Base-by-base conservation (phyloP, 768 basidiomycete genomes). In the Clavulina sp. region DNA sequence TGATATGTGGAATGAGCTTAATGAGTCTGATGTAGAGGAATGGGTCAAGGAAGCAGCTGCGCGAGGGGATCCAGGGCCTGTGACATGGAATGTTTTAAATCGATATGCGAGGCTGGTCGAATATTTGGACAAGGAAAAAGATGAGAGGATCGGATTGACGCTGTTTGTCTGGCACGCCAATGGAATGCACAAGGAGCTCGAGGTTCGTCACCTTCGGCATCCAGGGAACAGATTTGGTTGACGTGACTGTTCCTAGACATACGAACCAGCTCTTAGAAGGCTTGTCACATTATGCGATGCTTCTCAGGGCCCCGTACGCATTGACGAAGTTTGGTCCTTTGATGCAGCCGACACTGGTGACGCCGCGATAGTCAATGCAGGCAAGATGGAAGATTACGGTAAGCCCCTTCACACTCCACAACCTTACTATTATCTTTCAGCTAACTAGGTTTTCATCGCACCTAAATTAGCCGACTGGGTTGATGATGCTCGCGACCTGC, bases 261-360 rank as follows among this genome's bases (percentile, higher is more conserved):
- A 82, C 79, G 85, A 92, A 60, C 77, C 84, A 0, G 71, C 73
- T 18, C 55, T 95, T 1, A 62, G 62, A 1, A 57, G 66, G 33
- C 61, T 92, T 4, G 61, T 91, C 2, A 36, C 21, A 4, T 28
- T 18, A 62, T 69, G 26, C 66, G 65, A 1, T 58, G 31, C 21
- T 62, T 63, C n/a, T 65, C 60, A 1, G 50, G 44, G 56, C 9
- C 55, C 48, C 18, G 60, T 63, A 28, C 53, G 68, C 68, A 57
- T 89, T 63, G 70, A 84, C 68, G 76, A 81, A 51, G 69, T 91
- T 1, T 92, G 87, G 87, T 60, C 75, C 0, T 81, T 84, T 71
- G 91, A 95, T 57, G 74, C 84, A 4, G 73, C 80, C 3, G 80
- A 87, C 54, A 86, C 92, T 55, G 91, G 87, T 0, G 91, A 92